phyloP scores from a whole-genome alignment of 495 filamentous ascomycete species.

The Aspergillus asperescens region DNA sequence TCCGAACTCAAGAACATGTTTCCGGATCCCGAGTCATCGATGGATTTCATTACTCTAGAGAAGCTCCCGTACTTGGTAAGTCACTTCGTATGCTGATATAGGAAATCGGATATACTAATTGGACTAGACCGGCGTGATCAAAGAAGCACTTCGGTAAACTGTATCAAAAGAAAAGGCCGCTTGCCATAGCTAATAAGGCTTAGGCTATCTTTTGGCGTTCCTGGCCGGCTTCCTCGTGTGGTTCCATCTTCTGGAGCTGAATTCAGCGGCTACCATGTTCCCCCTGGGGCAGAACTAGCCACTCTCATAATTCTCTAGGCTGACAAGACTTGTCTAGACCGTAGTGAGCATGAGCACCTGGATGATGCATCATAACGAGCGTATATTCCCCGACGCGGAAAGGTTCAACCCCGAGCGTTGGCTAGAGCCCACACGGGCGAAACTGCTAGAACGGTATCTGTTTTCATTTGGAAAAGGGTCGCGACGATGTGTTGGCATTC shows the following conservation, averaged over 20 bases:
- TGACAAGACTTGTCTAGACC: constrained; percentile 6
- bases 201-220: constrained; percentile 27
- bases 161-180: neutral
- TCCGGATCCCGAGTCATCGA: constrained; percentile 20
- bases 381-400: constrained; percentile 30
- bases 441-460: constrained; percentile 23
- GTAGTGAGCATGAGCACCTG: constrained; percentile 26
- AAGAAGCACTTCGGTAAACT: constrained; percentile 25
- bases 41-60: constrained; percentile 22
- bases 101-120: neutral
- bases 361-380: constrained; percentile 32
- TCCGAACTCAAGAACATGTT: constrained; percentile 32
- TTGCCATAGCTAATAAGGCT: neutral
- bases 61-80: constrained; percentile 34
- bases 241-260: constrained; percentile 22
- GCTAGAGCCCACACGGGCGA: constrained; percentile 10
- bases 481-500: constrained; percentile 37
- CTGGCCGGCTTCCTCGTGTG: constrained; percentile 27
- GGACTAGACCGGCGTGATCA: constrained; percentile 25
- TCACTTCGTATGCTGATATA: neutral
- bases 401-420: constrained; percentile 29
- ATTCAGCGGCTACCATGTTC: constrained; percentile 24
- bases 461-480: constrained; percentile 35
- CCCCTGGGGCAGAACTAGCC: constrained; percentile 18
- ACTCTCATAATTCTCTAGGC: neutral